These are phyloP conservation scores for Cryptosporidium felis DNA, from an alignment of 169 alveolate genomes.

Conservation along the genomic window DNA sequence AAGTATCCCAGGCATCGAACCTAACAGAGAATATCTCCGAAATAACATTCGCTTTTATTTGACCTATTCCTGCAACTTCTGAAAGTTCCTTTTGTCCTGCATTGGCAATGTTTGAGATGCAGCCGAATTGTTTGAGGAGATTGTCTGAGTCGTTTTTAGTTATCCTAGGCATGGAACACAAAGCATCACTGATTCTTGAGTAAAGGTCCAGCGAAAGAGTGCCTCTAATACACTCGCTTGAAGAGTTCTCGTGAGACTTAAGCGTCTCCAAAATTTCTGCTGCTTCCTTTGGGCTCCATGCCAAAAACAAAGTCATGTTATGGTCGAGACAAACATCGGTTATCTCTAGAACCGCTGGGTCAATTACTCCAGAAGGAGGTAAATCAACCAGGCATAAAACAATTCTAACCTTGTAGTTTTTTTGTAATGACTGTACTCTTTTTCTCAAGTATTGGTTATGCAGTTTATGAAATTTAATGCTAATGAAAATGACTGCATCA, in stretches of 20 bases:
- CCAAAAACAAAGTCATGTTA: constrained; percentile 52
- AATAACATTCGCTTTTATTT: constrained; percentile 49
- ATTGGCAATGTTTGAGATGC: constrained; percentile 45
- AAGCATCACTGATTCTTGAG: constrained; percentile 62
- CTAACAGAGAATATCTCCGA: constrained; percentile 29
- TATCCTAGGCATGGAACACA: constrained; percentile 71
- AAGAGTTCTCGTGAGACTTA: constrained; percentile 67
- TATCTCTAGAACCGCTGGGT: constrained; percentile 29
- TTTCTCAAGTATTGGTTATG: constrained; percentile 67
- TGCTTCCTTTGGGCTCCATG: constrained; percentile 72
- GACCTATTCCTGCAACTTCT: constrained; percentile 73
- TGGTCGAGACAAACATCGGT: constrained; percentile 42
- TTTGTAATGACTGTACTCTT: constrained; percentile 69
- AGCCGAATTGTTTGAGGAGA: constrained; percentile 70
- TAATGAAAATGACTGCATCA: constrained; percentile 72
- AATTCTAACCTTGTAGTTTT: constrained; percentile 51
- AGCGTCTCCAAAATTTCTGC: constrained; percentile 71
- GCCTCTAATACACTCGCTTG: constrained; percentile 67
- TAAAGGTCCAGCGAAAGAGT: constrained; percentile 43
- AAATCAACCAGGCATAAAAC: constrained; percentile 71
- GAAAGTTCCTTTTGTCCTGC: constrained; percentile 71
- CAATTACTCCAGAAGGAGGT: constrained; percentile 35
- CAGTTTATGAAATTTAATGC: constrained; percentile 72
- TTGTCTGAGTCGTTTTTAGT: constrained; percentile 73
- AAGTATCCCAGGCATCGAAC: too few relatives aligned